Conservation (phyloP, 2,329 filamentous ascomycete species). For the Microcera coccophila region DNA sequence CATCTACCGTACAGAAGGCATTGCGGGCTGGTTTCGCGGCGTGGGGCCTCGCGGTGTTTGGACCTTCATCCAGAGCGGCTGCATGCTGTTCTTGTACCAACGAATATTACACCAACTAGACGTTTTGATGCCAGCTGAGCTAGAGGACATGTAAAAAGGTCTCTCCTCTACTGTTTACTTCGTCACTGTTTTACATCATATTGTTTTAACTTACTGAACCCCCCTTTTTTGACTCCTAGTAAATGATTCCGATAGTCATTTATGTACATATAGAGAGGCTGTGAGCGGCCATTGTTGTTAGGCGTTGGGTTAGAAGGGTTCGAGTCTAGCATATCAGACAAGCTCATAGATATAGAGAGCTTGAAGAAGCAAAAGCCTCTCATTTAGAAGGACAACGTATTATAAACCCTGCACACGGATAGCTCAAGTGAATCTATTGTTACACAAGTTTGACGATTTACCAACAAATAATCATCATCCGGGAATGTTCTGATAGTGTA, state of each 20-base stretch:
- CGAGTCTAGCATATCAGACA: conserved; percentile 21
- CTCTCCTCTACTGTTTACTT: background rate
- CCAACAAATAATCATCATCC: too few relatives aligned
- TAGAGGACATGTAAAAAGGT: conserved; percentile 20
- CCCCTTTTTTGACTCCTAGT: conserved; percentile 7
- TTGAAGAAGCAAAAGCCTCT: conserved; percentile 24
- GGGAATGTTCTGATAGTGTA: background rate
- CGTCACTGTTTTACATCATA: background rate
- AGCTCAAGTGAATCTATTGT: background rate
- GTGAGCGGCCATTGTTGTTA: conserved; percentile 22
- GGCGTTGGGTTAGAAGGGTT: conserved; percentile 31
- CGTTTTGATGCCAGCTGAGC: conserved; percentile 35
- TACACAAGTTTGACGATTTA: background rate
- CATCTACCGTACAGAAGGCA: conserved; percentile 85
- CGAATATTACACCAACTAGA: conserved; percentile 76
- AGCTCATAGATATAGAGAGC: conserved; percentile 27
- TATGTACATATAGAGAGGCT: conserved; percentile 26
- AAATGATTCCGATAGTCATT: conserved; percentile 22
- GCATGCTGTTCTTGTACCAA: conserved; percentile 95
- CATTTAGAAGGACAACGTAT: conserved; percentile 4
- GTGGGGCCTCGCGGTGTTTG: conserved; percentile 90
- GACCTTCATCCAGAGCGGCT: conserved; percentile 96
- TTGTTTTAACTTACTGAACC: background rate
- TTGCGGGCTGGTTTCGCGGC: conserved; percentile 88
- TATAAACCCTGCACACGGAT: background rate